phyloP scores from a whole-genome alignment of 2,329 filamentous ascomycete genomes.

The Septoria petroselini region DNA sequence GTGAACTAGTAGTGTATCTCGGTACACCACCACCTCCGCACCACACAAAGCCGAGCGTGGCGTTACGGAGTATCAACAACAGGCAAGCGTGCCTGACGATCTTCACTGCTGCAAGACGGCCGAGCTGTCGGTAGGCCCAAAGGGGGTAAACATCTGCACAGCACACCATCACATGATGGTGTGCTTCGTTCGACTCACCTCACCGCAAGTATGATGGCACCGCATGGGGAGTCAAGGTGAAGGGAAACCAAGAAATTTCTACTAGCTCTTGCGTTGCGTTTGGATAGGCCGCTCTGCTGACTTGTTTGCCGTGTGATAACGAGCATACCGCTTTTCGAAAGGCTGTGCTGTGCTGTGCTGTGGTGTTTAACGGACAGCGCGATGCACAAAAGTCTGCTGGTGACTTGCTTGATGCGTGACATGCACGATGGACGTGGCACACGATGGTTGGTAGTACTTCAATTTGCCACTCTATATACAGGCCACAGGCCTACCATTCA shows the following conservation, averaged over 20 bases:
- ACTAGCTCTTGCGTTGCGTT: no score
- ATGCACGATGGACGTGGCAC: conserved; percentile 11
- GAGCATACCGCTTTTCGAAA: not conserved
- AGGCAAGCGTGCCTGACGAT: conserved; percentile 9
- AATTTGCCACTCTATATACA: not conserved
- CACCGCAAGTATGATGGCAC: conserved; percentile 12
- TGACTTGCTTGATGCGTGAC: conserved; percentile 1
- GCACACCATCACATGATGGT: conserved; percentile 7
- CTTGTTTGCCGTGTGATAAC: not conserved
- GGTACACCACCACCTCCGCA: not conserved
- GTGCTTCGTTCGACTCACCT: not conserved
- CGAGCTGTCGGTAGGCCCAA: no score
- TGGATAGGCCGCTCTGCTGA: no score
- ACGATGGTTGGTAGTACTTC: conserved; percentile 7
- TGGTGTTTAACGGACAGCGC: not conserved
- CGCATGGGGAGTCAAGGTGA: no score
- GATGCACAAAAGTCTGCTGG: not conserved
- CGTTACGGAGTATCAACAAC: not conserved
- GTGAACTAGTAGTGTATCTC: not conserved
- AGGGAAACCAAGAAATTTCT: no score
- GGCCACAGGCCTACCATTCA: not conserved
- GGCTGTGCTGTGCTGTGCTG: conserved; percentile 1
- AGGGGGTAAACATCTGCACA: no score
- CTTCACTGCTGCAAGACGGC: not conserved
- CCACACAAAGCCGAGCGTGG: no score